These are phyloP conservation scores for Tetrahymena borealis DNA, from an alignment of 73 alveolate species.

Conservation along the genomic window DNA sequence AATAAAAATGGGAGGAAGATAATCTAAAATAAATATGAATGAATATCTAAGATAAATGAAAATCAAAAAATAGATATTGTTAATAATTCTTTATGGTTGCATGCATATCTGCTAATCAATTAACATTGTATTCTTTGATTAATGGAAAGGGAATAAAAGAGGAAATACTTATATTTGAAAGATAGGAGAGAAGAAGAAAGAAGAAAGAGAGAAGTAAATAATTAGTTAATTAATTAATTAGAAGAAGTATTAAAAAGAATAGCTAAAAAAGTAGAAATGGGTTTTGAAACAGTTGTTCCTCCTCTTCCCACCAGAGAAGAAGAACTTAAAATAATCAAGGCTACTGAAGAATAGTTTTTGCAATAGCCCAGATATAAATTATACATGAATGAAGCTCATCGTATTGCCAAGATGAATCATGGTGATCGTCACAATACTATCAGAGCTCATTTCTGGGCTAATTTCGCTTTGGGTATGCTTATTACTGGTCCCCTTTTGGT, in stretches of 20 bases:
- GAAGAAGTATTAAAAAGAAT: not conserved
- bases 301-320: not conserved
- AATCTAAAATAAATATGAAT: not conserved
- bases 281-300: not conserved
- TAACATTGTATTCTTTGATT: too few relatives aligned
- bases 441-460: not conserved
- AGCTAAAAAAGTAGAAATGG: not conserved
- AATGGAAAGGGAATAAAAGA: not conserved
- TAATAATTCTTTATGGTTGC: too few relatives aligned
- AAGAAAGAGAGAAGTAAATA: not conserved
- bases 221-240: not conserved
- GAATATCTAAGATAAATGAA: not conserved
- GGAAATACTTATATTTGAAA: not conserved
- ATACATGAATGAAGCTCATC: constrained; percentile 2
- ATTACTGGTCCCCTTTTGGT: not conserved
- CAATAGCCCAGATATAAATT: constrained; percentile 1
- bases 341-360: not conserved
- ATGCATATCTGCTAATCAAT: too few relatives aligned
- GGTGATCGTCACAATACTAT: not conserved
- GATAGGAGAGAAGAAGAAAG: not conserved
- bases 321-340: not conserved
- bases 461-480: not conserved
- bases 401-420: not conserved
- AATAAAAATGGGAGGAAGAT: not conserved
- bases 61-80: not conserved